phyloP scores from a whole-genome alignment of 2,329 filamentous ascomycete species.

The Calonectria pauciramosa region DNA sequence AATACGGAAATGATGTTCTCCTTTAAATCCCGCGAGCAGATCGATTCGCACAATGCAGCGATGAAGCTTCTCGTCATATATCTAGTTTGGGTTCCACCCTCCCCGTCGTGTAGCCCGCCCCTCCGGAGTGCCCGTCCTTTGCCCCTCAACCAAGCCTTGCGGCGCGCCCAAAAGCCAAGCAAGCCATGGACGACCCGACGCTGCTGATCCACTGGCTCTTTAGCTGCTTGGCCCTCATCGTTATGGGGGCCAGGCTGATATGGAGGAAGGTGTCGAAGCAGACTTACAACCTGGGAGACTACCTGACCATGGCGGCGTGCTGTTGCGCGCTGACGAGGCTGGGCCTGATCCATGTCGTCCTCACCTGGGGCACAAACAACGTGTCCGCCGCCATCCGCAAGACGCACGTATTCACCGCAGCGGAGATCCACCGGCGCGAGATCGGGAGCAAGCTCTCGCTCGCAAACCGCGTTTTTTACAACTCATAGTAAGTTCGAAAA shows the following conservation, averaged over 20 bases:
- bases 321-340: conserved; percentile 31
- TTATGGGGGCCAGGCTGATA: conserved; percentile 14
- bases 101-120: neutral
- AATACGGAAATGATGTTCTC: conserved; percentile 13
- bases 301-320: conserved; percentile 30
- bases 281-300: conserved; percentile 26
- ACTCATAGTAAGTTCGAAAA: conserved; percentile 30
- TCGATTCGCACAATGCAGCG: neutral
- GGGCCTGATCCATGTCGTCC: conserved; percentile 31
- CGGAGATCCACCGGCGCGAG: conserved; percentile 24
- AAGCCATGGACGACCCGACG: conserved; percentile 31
- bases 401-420: conserved; percentile 25
- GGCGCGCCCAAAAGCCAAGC: no score
- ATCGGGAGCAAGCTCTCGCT: conserved; percentile 32
- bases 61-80: neutral
- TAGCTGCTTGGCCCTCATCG: conserved; percentile 20
- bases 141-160: neutral
- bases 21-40: conserved; percentile 6
- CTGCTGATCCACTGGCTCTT: conserved; percentile 34
- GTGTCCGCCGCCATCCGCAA: conserved; percentile 25
- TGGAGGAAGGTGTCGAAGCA: conserved; percentile 26
- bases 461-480: conserved; percentile 31
- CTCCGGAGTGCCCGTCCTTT: neutral
- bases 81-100: neutral
- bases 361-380: conserved; percentile 33